Evolutionary conservation across 805 yeast genomes (phyloP).

Genomic region (Yamadazyma olivae): DNA sequence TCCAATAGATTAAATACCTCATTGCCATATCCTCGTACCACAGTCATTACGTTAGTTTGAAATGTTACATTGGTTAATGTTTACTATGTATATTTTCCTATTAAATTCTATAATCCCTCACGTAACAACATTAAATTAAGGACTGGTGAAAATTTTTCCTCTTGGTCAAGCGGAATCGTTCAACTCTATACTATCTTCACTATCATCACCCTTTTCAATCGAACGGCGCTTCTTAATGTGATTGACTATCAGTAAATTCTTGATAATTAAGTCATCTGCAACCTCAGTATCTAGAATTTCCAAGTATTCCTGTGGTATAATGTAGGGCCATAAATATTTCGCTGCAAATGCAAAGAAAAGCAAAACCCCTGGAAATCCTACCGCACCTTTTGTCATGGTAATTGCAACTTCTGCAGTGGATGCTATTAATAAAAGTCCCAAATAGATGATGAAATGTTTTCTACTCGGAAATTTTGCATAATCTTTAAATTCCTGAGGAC

Average conservation of each 20-base stretch:
- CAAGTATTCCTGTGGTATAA: constrained; percentile 63
- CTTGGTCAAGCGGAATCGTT: not conserved
- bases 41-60: too few species aligned
- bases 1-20: too few species aligned
- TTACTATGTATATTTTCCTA: too few species aligned
- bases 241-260: constrained; percentile 32
- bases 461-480: constrained; percentile 25
- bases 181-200: not conserved
- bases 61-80: too few species aligned
- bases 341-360: constrained; percentile 67
- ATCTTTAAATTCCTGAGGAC: constrained; percentile 32
- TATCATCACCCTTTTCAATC: not conserved
- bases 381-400: constrained; percentile 84
- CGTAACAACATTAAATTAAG: too few species aligned
- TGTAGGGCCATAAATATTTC: constrained; percentile 52
- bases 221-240: constrained; percentile 18
- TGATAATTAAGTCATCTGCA: constrained; percentile 53
- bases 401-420: constrained; percentile 81
- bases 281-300: constrained; percentile 62
- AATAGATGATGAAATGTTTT: constrained; percentile 55
- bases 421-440: constrained; percentile 59
- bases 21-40: too few species aligned
- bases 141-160: too few species aligned
- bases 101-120: too few species aligned
- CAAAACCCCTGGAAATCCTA: constrained; percentile 88